Percentiles rank a stretch among this genome's conserved stretches.
Evolutionary conservation across 345 rosid species (phyloP).

Genomic region (Citrus inodora): DNA sequence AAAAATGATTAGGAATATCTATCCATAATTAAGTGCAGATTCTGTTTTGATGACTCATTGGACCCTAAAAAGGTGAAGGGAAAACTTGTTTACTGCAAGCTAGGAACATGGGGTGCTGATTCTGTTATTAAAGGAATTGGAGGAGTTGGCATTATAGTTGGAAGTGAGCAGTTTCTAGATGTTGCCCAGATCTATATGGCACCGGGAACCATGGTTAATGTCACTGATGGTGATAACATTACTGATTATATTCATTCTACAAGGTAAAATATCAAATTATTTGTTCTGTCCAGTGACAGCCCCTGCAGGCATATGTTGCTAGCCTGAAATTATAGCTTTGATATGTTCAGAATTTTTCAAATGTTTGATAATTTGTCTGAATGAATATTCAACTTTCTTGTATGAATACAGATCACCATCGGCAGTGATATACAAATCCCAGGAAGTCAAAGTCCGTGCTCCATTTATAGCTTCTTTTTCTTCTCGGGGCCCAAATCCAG

Average conservation of each 20-base stretch:
- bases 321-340: neutral
- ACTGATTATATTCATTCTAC: constrained; percentile 59
- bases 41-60: constrained; percentile 50
- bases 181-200: constrained; percentile 76
- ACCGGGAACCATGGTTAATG: constrained; percentile 66
- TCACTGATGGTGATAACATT: constrained; percentile 41
- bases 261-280: constrained; percentile 31
- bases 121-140: constrained; percentile 60
- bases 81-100: constrained; percentile 55
- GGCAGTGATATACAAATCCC: constrained; percentile 56
- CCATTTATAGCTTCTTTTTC: constrained; percentile 86
- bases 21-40: constrained; percentile 31
- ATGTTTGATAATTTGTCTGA: neutral
- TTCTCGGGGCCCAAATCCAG: constrained; percentile 88
- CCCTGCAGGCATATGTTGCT: neutral
- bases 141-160: constrained; percentile 59
- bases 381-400: neutral
- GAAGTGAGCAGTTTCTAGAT: constrained; percentile 53
- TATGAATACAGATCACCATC: constrained; percentile 53
- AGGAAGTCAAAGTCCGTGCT: constrained; percentile 55
- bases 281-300: neutral
- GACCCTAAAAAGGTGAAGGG: constrained; percentile 72
- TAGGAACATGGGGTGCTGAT: constrained; percentile 48
- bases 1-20: neutral
- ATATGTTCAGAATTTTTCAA: neutral